Conservation (phyloP, 306 rosid species). For the Cicer chorassanicum region DNA sequence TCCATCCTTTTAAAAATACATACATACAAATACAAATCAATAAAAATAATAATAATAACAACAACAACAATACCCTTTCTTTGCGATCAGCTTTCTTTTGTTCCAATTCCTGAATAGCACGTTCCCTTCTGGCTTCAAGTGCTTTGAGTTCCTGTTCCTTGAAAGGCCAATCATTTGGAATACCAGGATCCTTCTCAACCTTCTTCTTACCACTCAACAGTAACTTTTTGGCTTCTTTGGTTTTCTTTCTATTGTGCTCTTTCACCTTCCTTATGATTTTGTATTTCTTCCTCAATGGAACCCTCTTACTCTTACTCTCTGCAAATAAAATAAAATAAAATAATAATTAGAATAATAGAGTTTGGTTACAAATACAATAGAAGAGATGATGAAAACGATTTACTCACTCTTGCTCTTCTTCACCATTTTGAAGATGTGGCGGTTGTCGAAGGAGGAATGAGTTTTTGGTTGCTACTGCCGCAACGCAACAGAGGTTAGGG, state of each 20-base stretch:
- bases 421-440: conserved; percentile 57
- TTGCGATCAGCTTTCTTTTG: conserved; percentile 90
- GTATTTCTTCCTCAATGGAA: conserved; percentile 80
- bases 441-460: neutral
- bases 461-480: neutral
- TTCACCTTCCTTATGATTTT: conserved; percentile 84
- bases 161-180: conserved; percentile 98
- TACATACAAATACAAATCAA: neutral
- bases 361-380: neutral
- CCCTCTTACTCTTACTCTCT: conserved; percentile 99
- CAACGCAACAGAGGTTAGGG: neutral
- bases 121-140: conserved; percentile 82
- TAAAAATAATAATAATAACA: neutral
- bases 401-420: conserved; percentile 87
- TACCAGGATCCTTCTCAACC: conserved; percentile 97
- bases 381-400: neutral
- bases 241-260: conserved; percentile 84
- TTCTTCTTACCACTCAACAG: conserved; percentile 57
- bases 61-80: conserved; percentile 68
- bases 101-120: conserved; percentile 72
- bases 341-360: neutral
- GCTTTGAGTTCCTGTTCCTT: conserved; percentile 95
- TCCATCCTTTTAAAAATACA: no score
- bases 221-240: conserved; percentile 93
- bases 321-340: conserved; percentile 30